These are phyloP conservation scores for Leccinum pellstonianum DNA, from an alignment of 768 basidiomycete genomes.

Conservation along the genomic window DNA sequence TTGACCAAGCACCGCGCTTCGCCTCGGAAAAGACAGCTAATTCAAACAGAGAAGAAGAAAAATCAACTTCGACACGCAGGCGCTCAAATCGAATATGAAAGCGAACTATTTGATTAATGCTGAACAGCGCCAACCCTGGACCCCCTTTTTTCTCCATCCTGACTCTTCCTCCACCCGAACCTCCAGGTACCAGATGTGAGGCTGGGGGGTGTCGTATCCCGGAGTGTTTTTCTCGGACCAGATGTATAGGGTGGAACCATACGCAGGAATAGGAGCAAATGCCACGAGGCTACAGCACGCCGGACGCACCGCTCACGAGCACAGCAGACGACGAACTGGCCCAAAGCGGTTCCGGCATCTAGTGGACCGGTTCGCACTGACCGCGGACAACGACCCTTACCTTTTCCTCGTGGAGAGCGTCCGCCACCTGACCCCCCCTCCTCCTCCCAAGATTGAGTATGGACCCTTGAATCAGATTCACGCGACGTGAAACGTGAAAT, in stretches of 20 bases:
- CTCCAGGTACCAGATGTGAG: constrained; percentile 1
- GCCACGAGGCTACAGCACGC: constrained; percentile 24
- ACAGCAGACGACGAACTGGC: constrained; percentile 1
- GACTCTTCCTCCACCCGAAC: neutral
- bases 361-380: neutral
- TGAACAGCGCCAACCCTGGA: neutral
- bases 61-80: neutral
- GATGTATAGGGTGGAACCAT: neutral
- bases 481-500: constrained; percentile 17
- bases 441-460: constrained; percentile 23
- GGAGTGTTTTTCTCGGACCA: constrained; percentile 1
- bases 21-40: constrained; percentile 22
- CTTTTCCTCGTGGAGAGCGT: constrained; percentile 5
- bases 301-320: constrained; percentile 5
- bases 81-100: constrained; percentile 8
- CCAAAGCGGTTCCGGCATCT: neutral
- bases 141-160: neutral
- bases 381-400: neutral
- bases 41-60: neutral
- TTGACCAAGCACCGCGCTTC: constrained; percentile 10
- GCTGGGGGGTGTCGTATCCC: constrained; percentile 3
- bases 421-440: neutral
- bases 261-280: constrained; percentile 6
- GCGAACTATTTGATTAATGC: neutral
- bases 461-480: constrained; percentile 25